Evolutionary conservation across 2,329 filamentous ascomycete species (phyloP), one percentile per base, ranked within the genome.

Genomic region (Fusarium decemcellulare): DNA sequence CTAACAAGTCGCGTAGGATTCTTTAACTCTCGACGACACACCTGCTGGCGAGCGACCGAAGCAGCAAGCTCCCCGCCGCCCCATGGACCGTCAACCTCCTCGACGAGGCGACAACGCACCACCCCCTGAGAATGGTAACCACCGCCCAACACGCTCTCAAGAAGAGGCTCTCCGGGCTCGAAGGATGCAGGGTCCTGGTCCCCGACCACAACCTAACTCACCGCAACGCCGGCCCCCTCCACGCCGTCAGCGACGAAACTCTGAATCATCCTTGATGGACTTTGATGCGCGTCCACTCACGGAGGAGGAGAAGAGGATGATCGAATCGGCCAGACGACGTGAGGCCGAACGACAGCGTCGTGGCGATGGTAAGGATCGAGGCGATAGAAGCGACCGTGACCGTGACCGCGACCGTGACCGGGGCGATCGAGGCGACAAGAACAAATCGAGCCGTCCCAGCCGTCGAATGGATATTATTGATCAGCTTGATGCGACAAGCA

Each of bases 401-500:
- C 70, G 77, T 6, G 70, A 70, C 2, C 70, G 77, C 5, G 70
- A 70, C 2, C 54, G 54, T 11, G 64, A 67, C n/a, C 51, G 63
- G 6, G 65, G 52, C 36, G 75, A 76, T 16, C 68, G 70, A 29
- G 77, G 80, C 61, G 85, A 86, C 63, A 86, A 82, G 71, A 84
- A 86, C 74, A 85, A 83, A 70, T 74, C 80, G 11, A 85, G 86
- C 61, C 80, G 81, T 51, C 79, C 81, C 12, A 86, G 81, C 72
- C 79, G 84, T 56, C 86, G 85, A 71, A 81, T 98, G 70, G 96
- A 99, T 78, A 88, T 98, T 47, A 98, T 99, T 75, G 96, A 99
- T 82, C 95, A 98, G 79, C 85, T 99, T 70, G 96, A 98, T 83
- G 95, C 96, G 67, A 98, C 95, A 6, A 95, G 95, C 79, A 97